Evolutionary conservation across 805 yeast genomes (phyloP).

Genomic region (Torulaspora maleeae): DNA sequence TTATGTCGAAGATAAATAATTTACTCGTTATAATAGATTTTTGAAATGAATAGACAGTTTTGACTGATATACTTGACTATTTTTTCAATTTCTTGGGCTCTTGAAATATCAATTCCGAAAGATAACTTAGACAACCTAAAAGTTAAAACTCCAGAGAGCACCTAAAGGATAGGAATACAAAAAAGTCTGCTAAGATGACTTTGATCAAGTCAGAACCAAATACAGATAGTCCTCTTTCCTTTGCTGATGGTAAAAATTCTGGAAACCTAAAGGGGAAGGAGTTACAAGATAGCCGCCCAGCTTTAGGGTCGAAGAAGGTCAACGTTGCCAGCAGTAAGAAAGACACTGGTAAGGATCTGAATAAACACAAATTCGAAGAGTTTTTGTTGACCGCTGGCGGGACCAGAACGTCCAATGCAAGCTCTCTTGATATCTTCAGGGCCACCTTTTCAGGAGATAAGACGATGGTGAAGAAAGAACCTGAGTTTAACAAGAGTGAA

Average conservation of each 20-base stretch:
- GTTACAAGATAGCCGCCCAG: slow-evolving; percentile 22
- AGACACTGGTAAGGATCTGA: slow-evolving; percentile 6
- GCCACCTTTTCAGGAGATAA: neutral
- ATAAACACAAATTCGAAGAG: slow-evolving; percentile 12
- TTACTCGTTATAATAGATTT: neutral
- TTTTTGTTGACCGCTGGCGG: slow-evolving; percentile 9
- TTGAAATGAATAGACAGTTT: too few relatives aligned
- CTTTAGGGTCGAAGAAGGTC: slow-evolving; percentile 16
- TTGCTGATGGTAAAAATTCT: neutral
- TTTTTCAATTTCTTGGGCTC: too few relatives aligned
- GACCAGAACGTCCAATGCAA: neutral
- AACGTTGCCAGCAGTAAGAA: slow-evolving; percentile 9
- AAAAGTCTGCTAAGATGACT: slow-evolving; percentile 6
- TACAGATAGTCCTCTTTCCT: neutral
- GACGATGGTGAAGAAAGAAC: slow-evolving; percentile 5
- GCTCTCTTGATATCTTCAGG: neutral
- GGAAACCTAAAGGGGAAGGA: neutral
- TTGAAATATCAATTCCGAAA: neutral
- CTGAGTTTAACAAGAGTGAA: neutral
- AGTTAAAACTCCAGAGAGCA: neutral
- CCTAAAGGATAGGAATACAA: neutral
- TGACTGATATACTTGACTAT: too few relatives aligned
- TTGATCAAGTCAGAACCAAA: slow-evolving; percentile 14
- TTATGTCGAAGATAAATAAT: neutral
- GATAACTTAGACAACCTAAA: neutral